Conservation (phyloP, 2,329 filamentous ascomycete species). For the Emydomyces testavorans region DNA sequence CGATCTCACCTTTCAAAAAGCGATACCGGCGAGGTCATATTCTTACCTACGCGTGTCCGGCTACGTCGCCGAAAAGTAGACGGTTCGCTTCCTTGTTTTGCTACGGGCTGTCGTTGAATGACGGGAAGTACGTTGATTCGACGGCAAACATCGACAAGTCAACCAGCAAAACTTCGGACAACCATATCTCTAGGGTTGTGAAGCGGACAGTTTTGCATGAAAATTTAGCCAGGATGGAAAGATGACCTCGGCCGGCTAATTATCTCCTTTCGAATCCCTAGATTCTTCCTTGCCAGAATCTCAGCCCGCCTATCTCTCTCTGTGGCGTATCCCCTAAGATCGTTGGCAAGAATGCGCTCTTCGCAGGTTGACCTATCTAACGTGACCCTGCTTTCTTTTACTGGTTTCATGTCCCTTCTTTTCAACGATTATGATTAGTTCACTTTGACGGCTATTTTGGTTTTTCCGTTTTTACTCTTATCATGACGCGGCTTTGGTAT, state of each 20-base stretch:
- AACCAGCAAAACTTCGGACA: neutral
- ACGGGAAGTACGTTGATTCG: neutral
- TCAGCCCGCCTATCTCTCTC: neutral
- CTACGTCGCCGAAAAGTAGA: slow-evolving; percentile 9
- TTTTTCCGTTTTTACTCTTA: neutral
- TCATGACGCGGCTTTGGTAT: slow-evolving; percentile 2
- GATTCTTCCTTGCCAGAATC: neutral
- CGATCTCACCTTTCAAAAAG: slow-evolving; percentile 4
- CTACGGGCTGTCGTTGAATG: neutral
- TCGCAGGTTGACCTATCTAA: neutral
- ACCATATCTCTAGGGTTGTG: neutral
- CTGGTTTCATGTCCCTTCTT: slow-evolving; percentile 1
- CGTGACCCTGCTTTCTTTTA: neutral
- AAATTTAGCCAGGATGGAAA: neutral
- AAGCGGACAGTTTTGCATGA: neutral
- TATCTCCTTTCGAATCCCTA: neutral
- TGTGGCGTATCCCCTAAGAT: neutral
- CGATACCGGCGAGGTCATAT: slow-evolving; percentile 8
- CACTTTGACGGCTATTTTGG: neutral
- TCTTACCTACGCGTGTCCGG: slow-evolving; percentile 12
- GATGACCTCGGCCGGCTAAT: slow-evolving; percentile 1
- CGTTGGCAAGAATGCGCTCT: neutral
- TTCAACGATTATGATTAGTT: slow-evolving; percentile 7
- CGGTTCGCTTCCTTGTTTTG: slow-evolving; percentile 1
- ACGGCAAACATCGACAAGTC: neutral